Conservation (phyloP, 2,329 filamentous ascomycete genomes). For the Pleoardoris graminearum region DNA sequence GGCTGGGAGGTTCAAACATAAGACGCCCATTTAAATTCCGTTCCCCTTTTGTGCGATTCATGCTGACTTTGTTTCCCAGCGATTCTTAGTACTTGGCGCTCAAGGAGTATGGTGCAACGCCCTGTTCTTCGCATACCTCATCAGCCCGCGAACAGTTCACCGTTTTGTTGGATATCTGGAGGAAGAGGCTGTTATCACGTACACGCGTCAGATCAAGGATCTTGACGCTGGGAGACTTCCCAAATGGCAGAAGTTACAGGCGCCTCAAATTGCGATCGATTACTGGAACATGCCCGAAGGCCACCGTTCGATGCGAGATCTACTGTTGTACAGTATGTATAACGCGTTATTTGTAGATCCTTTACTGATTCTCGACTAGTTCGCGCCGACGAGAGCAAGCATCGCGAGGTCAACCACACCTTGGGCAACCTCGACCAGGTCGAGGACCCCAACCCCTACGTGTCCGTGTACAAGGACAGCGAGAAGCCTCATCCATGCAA, state of each 20-base stretch:
- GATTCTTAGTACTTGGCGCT: conserved; percentile 84
- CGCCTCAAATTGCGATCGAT: conserved; percentile 84
- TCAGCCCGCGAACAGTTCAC: conserved; percentile 86
- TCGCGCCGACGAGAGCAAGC: conserved; percentile 52
- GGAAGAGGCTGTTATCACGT: conserved; percentile 95
- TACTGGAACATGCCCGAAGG: conserved; percentile 96
- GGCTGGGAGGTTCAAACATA: too few relatives aligned
- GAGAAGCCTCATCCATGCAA: conserved; percentile 70
- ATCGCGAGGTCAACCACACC: conserved; percentile 95
- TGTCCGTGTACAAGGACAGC: conserved; percentile 75
- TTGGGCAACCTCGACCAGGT: conserved; percentile 84
- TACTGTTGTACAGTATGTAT: conserved; percentile 80
- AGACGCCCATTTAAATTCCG: too few relatives aligned
- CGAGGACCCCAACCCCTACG: conserved; percentile 90
- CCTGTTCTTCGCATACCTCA: conserved; percentile 84
- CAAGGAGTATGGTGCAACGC: conserved; percentile 97
- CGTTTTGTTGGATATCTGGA: conserved; percentile 97
- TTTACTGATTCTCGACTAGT: conserved; percentile 21
- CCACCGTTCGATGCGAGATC: conserved; percentile 77
- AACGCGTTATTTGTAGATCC: neutral
- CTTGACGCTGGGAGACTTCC: conserved; percentile 83
- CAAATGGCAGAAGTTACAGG: conserved; percentile 75
- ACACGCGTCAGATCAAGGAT: conserved; percentile 85
- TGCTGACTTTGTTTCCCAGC: too few relatives aligned
- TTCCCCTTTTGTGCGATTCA: too few relatives aligned